Evolutionary conservation across 805 yeast species (phyloP), one percentile per base, ranked within the genome.

Genomic region (Candida anglica): DNA sequence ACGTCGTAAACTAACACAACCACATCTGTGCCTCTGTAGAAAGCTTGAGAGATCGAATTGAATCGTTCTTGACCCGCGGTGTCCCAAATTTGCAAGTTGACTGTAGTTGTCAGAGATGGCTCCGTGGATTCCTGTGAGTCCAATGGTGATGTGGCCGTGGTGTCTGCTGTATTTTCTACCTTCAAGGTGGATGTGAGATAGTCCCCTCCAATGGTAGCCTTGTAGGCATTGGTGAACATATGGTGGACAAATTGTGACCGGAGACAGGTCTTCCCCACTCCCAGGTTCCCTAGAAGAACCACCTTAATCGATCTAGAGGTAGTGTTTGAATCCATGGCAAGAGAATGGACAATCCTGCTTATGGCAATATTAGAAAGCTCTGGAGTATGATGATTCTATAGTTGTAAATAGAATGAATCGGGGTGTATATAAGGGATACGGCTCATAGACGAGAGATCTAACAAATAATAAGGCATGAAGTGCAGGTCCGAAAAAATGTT

Each of bases 181-280:
- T 11, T 24, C 24, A 65, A 52, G 18, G 57, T 57, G 15, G 73
- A 61, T 2, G 80, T 73, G 31, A 76, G 51, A 48, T 70, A 76
- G 43, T 76, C 81, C 1, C 78, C 79, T 8, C 81, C 81, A 4
- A 75, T 71, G 6, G 81, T 74, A 27, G 80, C 79, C 47, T 71
- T 66, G 47, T 76, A 76, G 8, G 75, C 77, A 42, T 66, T 69
- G 37, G 77, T 65, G 48, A 76, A 76, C 26, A 71, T 62, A 36
- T 70, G 78, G 42, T 75, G 77, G 5, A 75, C 66, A 46, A 69
- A 73, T 47, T 75, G 81, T 3, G 75, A 60, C 33, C 81, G 55
- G 3, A 76, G 53, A 32, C 80, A 73, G 10, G 81, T 76, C 43
- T 76, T 76, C 4, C 81, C 81, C 11, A 76, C 81, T 3, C 76